A percentile compares a stretch with the other conserved stretches of the same genome.
phyloP scores from a whole-genome alignment of 306 rosid genomes.

The Quercus agrifolia region DNA sequence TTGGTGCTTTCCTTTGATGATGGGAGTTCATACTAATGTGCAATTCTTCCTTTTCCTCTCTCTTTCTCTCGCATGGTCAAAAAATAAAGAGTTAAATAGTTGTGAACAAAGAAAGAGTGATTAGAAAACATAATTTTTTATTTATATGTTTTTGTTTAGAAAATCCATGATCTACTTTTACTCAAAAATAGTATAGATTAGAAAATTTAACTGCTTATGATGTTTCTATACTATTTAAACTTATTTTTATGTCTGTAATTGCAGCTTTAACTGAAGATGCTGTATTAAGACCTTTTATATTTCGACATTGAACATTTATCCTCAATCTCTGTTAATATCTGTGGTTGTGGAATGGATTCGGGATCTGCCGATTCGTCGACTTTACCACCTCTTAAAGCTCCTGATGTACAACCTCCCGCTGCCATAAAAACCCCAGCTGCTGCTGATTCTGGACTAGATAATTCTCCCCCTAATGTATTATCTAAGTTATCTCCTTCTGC shows the following conservation, averaged over 20 bases:
- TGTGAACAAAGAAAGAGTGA: not conserved
- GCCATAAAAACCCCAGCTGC: conserved; percentile 30
- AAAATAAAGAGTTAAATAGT: not conserved
- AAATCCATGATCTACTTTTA: too few species aligned
- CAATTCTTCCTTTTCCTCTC: not conserved
- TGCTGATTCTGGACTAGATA: conserved; percentile 39
- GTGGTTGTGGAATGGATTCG: conserved; percentile 58
- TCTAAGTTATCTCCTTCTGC: conserved; percentile 54
- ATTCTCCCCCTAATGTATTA: conserved; percentile 40
- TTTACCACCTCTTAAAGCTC: conserved; percentile 34
- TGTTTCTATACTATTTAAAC: conserved; percentile 9
- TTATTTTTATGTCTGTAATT: conserved; percentile 5
- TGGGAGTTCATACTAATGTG: not conserved
- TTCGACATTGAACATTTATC: conserved; percentile 25
- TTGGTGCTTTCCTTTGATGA: not conserved
- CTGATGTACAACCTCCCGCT: conserved; percentile 33
- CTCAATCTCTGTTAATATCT: conserved; percentile 19
- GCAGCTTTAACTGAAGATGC: conserved; percentile 33
- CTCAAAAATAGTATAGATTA: too few species aligned
- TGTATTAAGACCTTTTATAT: conserved; percentile 26
- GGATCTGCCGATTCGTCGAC: conserved; percentile 45
- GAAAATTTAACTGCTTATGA: not conserved
- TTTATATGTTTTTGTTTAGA: too few species aligned
- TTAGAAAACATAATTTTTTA: not conserved
- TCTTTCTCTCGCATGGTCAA: not conserved